Evolutionary conservation across 2,329 filamentous ascomycete species (phyloP).

Genomic region (Colletotrichum caudatum): DNA sequence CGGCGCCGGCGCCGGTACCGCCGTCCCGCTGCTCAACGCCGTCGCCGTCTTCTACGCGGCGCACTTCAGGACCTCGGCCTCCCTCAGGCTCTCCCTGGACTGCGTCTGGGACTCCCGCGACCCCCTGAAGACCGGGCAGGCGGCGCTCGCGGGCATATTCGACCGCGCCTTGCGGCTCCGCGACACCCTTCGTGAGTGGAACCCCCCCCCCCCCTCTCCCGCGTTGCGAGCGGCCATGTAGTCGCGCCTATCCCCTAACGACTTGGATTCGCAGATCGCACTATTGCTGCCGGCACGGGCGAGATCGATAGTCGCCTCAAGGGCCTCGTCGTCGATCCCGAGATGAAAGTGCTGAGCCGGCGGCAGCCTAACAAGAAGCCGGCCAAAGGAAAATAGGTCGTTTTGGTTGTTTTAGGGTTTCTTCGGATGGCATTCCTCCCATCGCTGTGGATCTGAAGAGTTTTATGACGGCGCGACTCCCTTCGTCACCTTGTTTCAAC

Average conservation of each 20-base stretch:
- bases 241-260: not conserved
- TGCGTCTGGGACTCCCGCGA: not conserved
- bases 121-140: conserved; percentile 4
- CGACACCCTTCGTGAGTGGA: conserved; percentile 52
- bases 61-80: conserved; percentile 42
- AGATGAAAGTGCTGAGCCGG: conserved; percentile 32
- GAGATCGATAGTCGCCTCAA: conserved; percentile 27
- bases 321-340: conserved; percentile 36
- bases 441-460: not conserved
- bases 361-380: conserved; percentile 21
- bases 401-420: not conserved
- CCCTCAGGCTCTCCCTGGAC: conserved; percentile 36
- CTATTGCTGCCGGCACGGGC: conserved; percentile 2
- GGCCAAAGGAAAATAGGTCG: not conserved
- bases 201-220: too few relatives aligned
- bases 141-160: conserved; percentile 12
- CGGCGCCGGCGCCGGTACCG: not conserved
- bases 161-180: conserved; percentile 42
- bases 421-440: too few relatives aligned
- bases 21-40: conserved; percentile 39
- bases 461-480: not conserved
- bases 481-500: not conserved
- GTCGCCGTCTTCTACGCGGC: conserved; percentile 45
- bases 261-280: conserved; percentile 10
- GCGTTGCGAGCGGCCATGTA: not conserved